These are phyloP conservation scores for Macadamia tetraphylla DNA, from an alignment of 164 flowering plant species.

Conservation along the genomic window DNA sequence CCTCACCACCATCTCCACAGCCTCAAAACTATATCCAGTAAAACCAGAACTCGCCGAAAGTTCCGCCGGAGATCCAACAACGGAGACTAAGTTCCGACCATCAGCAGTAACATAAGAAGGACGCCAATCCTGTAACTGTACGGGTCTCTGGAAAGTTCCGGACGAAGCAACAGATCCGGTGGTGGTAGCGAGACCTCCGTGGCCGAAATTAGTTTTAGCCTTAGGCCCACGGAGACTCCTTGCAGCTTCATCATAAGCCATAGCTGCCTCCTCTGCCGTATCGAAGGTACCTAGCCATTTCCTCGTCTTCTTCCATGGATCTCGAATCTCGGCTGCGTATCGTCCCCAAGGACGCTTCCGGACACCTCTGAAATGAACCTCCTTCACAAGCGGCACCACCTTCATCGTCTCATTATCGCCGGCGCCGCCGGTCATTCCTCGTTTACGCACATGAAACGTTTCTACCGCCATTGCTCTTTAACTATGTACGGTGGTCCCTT, in stretches of 20 bases:
- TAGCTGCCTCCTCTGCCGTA: no score
- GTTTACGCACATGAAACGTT: constrained; percentile 20
- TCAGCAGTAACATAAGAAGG: constrained; percentile 9
- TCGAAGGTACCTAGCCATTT: constrained; percentile 53
- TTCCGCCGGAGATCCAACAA: background rate
- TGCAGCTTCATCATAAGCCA: constrained; percentile 22
- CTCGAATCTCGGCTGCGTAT: constrained; percentile 51
- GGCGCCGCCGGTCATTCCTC: background rate
- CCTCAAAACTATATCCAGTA: constrained; percentile 27
- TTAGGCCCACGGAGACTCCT: constrained; percentile 43
- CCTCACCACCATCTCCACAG: constrained; percentile 25
- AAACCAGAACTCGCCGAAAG: constrained; percentile 19
- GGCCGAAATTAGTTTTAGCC: constrained; percentile 49
- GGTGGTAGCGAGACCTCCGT: constrained; percentile 2
- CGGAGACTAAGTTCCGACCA: constrained; percentile 5
- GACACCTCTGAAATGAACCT: constrained; percentile 41
- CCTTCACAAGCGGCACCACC: constrained; percentile 14
- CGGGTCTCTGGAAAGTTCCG: constrained; percentile 1
- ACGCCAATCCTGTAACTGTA: constrained; percentile 11
- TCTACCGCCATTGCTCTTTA: constrained; percentile 31
- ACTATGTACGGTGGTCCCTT: no score
- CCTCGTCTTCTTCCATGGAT: constrained; percentile 54
- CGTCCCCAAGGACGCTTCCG: constrained; percentile 53
- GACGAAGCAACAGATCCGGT: background rate
- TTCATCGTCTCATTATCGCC: background rate